These are phyloP conservation scores for Candida easanensis DNA, from an alignment of 805 yeast species.

Conservation along the genomic window DNA sequence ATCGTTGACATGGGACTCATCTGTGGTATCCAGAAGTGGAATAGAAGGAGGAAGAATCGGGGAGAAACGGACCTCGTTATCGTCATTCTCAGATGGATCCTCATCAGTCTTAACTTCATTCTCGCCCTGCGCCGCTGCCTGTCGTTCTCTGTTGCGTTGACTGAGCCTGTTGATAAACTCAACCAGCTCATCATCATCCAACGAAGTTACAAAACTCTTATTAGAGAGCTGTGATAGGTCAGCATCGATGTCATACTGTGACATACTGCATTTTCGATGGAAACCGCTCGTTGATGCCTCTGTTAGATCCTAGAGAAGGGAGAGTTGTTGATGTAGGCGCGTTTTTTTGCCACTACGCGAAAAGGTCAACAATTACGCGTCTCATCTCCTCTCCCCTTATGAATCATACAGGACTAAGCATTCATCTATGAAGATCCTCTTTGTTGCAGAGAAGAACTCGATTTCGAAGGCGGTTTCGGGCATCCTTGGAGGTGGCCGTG, in stretches of 20 bases:
- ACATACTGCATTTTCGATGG: constrained; percentile 8
- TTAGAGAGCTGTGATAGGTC: constrained; percentile 14
- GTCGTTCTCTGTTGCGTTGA: constrained; percentile 19
- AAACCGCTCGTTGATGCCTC: not conserved
- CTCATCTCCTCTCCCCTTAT: not conserved
- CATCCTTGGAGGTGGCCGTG: constrained; percentile 73
- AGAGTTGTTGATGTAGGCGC: not conserved
- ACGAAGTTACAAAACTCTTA: constrained; percentile 28
- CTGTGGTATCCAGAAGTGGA: not conserved
- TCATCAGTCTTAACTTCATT: not conserved
- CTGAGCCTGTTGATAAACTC: constrained; percentile 34
- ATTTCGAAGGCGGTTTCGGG: constrained; percentile 82
- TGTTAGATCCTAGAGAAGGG: no score
- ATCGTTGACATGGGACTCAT: constrained; percentile 1
- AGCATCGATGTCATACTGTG: constrained; percentile 4
- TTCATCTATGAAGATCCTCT: constrained; percentile 63
- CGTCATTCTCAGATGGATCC: not conserved
- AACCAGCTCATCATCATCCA: constrained; percentile 38
- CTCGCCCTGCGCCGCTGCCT: not conserved
- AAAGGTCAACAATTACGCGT: constrained; percentile 3
- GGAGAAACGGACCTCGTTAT: not conserved
- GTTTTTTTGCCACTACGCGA: not conserved
- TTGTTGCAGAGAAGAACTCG: constrained; percentile 97
- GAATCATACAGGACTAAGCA: no score
- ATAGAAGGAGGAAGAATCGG: not conserved